These are phyloP conservation scores for Mycena epipterygia DNA, from an alignment of 768 basidiomycete genomes.

Conservation along the genomic window DNA sequence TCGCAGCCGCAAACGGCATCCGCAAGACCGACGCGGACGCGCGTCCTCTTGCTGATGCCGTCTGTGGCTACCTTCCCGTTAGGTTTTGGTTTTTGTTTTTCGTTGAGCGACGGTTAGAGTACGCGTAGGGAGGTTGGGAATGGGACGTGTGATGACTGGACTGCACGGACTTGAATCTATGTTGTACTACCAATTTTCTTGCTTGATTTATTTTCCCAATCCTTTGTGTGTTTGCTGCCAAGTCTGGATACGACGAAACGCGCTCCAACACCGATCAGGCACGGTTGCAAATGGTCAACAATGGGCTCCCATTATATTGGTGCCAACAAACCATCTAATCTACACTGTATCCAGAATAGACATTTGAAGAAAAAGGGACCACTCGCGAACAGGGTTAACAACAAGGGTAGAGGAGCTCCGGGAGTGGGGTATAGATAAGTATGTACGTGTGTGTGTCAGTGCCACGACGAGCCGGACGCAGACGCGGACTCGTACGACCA, in stretches of 20 bases:
- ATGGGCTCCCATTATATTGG: neutral
- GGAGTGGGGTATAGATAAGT: neutral
- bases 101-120: no score
- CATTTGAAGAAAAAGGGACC: neutral
- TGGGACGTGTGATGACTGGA: no score
- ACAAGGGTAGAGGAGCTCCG: neutral
- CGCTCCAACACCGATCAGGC: no score
- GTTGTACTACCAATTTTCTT: no score
- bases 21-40: constrained; percentile 15
- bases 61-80: neutral
- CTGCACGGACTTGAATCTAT: no score
- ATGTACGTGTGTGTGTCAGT: neutral
- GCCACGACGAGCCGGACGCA: constrained; percentile 23
- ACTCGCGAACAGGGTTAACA: neutral
- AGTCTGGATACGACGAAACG: no score
- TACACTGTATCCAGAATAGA: neutral
- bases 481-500: neutral
- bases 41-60: neutral
- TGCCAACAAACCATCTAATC: neutral
- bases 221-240: no score
- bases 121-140: no score
- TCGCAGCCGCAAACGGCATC: constrained; percentile 14
- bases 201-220: no score
- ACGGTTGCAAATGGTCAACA: no score
- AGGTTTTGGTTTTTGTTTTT: no score